phyloP scores from a whole-genome alignment of 2,329 filamentous ascomycete genomes.

The Pseudogymnoascus sp. region DNA sequence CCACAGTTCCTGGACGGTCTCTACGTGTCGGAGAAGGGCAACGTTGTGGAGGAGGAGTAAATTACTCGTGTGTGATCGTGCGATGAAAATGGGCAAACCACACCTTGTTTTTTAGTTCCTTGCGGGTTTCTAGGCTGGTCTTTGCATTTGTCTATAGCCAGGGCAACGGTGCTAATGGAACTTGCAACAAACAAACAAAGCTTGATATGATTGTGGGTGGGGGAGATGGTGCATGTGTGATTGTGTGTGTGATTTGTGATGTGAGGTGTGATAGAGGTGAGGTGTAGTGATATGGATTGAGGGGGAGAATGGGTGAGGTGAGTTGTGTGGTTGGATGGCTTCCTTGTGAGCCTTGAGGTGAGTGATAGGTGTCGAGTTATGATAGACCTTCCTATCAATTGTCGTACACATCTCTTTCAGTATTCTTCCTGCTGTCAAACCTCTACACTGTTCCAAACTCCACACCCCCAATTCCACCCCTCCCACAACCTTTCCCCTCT shows the following conservation, averaged over 20 bases:
- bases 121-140: background rate
- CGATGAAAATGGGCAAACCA: background rate
- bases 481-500: too few species aligned
- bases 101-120: background rate
- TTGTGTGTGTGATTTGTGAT: background rate
- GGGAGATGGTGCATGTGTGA: background rate
- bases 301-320: too few species aligned
- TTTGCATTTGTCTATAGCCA: slow-evolving; percentile 3
- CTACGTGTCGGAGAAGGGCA: slow-evolving; percentile 98
- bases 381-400: too few species aligned
- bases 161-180: slow-evolving; percentile 3
- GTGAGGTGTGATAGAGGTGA: background rate
- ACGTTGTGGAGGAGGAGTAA: slow-evolving; percentile 62
- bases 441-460: too few species aligned
- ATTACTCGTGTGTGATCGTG: background rate
- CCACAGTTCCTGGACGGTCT: slow-evolving; percentile 96
- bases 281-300: too few species aligned
- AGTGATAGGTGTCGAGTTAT: too few species aligned
- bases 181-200: slow-evolving; percentile 4
- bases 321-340: too few species aligned
- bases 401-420: too few species aligned
- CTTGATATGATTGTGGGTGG: background rate
- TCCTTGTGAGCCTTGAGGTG: too few species aligned
- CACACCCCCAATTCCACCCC: too few species aligned
- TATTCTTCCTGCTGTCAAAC: too few species aligned